phyloP scores from a whole-genome alignment of 208 protist genomes.

The Crithidia mellificae region DNA sequence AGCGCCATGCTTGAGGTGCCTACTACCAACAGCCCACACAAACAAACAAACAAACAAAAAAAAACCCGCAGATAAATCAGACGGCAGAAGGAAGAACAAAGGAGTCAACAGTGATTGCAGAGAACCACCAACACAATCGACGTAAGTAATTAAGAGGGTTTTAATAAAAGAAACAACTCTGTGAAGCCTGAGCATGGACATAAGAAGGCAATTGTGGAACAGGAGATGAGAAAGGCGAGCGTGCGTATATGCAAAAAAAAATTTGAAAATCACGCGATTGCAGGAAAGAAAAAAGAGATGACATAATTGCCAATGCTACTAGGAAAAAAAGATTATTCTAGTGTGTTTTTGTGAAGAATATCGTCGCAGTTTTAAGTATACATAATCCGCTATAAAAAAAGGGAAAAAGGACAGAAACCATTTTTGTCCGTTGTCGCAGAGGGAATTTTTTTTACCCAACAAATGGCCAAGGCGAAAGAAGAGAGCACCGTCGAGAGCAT shows the following conservation, averaged over 20 bases:
- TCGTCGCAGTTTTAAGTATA: not conserved
- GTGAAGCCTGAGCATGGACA: not conserved
- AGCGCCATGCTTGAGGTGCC: too few species aligned
- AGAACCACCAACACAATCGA: too few species aligned
- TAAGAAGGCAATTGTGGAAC: not conserved
- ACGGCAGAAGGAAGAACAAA: too few species aligned
- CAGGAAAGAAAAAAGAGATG: not conserved
- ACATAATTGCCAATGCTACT: not conserved
- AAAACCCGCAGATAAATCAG: too few species aligned
- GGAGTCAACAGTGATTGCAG: not conserved
- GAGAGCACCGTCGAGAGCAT: too few species aligned
- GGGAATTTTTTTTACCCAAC: not conserved
- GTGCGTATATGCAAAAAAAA: not conserved
- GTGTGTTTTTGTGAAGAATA: not conserved
- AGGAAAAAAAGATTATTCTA: not conserved
- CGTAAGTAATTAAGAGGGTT: too few species aligned
- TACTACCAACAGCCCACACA: too few species aligned
- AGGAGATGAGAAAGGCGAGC: not conserved
- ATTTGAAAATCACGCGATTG: not conserved
- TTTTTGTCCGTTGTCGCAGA: too few species aligned
- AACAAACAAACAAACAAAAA: not conserved
- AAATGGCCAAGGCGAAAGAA: not conserved
- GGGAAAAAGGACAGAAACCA: not conserved
- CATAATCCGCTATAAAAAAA: not conserved
- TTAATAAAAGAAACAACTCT: constrained; percentile 14